phyloP scores from a whole-genome alignment of 495 filamentous ascomycete genomes.

The Neurospora africana region DNA sequence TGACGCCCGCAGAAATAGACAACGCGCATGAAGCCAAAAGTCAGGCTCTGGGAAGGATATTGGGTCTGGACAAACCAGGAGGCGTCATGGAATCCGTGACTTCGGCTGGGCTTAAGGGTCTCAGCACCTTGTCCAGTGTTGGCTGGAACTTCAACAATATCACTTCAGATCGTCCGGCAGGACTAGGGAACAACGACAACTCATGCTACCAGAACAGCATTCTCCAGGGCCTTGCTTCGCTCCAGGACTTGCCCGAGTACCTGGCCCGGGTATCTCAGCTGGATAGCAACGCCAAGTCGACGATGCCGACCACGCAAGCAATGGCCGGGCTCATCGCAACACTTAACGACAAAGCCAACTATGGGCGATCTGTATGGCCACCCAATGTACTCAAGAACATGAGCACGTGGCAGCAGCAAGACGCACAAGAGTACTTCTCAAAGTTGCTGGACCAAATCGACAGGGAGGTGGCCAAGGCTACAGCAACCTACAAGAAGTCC shows the following conservation, averaged over 20 bases:
- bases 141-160: slow-evolving; percentile 25
- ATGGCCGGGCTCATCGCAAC: slow-evolving; percentile 53
- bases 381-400: slow-evolving; percentile 69
- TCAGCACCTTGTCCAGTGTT: slow-evolving; percentile 40
- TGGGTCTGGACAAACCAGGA: slow-evolving; percentile 50
- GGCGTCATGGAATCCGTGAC: slow-evolving; percentile 28
- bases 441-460: slow-evolving; percentile 83
- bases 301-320: slow-evolving; percentile 30
- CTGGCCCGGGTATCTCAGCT: slow-evolving; percentile 29
- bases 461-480: slow-evolving; percentile 52
- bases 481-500: slow-evolving; percentile 3
- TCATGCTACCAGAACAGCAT: slow-evolving; percentile 98
- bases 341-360: slow-evolving; percentile 55
- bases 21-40: slow-evolving; percentile 48
- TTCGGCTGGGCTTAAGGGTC: slow-evolving; percentile 28
- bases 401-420: slow-evolving; percentile 92
- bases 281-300: slow-evolving; percentile 16
- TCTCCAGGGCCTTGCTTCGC: slow-evolving; percentile 72
- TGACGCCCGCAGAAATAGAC: slow-evolving; percentile 10
- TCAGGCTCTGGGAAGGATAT: slow-evolving; percentile 53
- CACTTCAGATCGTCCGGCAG: slow-evolving; percentile 46
- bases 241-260: slow-evolving; percentile 49
- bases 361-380: slow-evolving; percentile 67
- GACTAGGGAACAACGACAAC: slow-evolving; percentile 84
- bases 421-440: slow-evolving; percentile 95